Conservation (phyloP, 805 yeast species). For the Kuraishia piskuri region DNA sequence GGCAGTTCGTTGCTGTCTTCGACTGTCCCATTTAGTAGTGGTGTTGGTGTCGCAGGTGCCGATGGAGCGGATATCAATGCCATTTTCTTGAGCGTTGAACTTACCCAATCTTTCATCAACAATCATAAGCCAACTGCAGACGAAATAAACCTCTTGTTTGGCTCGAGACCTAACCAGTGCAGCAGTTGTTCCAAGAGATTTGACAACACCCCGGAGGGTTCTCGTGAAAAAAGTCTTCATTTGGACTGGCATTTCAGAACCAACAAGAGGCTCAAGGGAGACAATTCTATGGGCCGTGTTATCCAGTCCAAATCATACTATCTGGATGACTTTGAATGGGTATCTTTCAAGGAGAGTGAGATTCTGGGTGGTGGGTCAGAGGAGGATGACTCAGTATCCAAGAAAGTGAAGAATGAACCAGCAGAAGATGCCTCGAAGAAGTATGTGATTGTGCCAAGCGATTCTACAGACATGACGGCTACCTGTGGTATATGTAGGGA, state of each 20-base stretch:
- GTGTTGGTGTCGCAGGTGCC: not conserved
- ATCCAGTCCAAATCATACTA: constrained; percentile 82
- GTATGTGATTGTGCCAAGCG: constrained; percentile 61
- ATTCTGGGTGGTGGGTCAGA: constrained; percentile 29
- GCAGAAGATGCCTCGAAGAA: constrained; percentile 28
- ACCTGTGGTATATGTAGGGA: constrained; percentile 71
- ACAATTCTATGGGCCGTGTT: constrained; percentile 28
- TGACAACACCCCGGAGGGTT: constrained; percentile 48
- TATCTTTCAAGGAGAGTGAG: constrained; percentile 61
- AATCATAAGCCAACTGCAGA: constrained; percentile 24
- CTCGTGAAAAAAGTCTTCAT: constrained; percentile 50
- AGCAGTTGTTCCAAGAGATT: constrained; percentile 86
- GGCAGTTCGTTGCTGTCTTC: not conserved
- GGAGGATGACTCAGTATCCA: constrained; percentile 8
- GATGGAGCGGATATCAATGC: not conserved
- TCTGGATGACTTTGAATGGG: constrained; percentile 65
- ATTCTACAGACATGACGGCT: constrained; percentile 44
- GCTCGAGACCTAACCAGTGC: constrained; percentile 70
- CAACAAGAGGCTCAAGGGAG: constrained; percentile 62
- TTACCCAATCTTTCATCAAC: constrained; percentile 22
- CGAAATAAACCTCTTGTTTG: constrained; percentile 37
- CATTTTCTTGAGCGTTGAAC: not conserved
- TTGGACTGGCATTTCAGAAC: constrained; percentile 95
- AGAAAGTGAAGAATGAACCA: constrained; percentile 9
- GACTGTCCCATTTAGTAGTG: not conserved